These are phyloP conservation scores for Scenedesmus sp. DNA, from an alignment of 163 green algal species.

Conservation along the genomic window DNA sequence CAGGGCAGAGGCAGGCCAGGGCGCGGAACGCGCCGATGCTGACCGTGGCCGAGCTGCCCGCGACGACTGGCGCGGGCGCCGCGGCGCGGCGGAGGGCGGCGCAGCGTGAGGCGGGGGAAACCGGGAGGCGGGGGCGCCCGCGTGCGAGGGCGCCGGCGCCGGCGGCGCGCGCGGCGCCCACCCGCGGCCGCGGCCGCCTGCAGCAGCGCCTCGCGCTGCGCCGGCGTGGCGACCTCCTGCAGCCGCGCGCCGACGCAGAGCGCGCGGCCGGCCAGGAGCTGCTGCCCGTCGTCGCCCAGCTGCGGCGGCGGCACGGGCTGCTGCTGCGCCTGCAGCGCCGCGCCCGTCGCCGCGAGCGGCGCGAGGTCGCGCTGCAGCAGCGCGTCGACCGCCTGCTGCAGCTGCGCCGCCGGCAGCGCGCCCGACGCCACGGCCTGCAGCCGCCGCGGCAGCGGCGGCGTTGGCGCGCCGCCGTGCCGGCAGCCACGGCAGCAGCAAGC, in stretches of 20 bases:
- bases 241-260: conserved; percentile 74
- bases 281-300: conserved; percentile 24
- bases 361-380: conserved; percentile 68
- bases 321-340: not conserved
- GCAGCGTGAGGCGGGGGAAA: no score
- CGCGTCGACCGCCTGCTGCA: conserved; percentile 31
- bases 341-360: conserved; percentile 10
- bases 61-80: no score
- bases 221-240: conserved; percentile 27
- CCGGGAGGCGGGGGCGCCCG: no score
- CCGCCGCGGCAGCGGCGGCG: not conserved
- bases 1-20: conserved; percentile 56
- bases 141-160: no score
- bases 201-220: conserved; percentile 52
- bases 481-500: not conserved
- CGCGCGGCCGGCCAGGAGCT: conserved; percentile 74
- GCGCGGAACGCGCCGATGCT: conserved; percentile 61
- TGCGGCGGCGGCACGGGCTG: conserved; percentile 33
- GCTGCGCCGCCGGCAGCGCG: conserved; percentile 1
- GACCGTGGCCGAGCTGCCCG: not conserved
- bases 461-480: no score
- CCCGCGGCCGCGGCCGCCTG: conserved; percentile 37
- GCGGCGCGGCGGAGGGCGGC: no score
- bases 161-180: no score
- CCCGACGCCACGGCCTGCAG: not conserved